Conservation (phyloP, 202 grass and related monocot genomes). For the Saccharum hybrid region DNA sequence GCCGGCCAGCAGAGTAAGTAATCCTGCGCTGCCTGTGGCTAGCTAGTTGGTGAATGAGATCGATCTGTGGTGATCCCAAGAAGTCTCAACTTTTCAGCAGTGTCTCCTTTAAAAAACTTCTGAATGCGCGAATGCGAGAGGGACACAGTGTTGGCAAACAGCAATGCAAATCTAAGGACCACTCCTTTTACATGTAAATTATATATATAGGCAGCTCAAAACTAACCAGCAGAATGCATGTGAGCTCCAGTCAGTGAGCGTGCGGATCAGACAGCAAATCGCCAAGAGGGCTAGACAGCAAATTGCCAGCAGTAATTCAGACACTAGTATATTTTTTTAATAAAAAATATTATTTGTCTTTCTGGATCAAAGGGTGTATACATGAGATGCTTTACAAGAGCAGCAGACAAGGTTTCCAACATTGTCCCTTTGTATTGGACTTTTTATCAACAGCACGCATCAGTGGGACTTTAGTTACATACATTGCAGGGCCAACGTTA, state of each 20-base stretch:
- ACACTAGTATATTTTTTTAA: not conserved
- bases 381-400: constrained; percentile 22
- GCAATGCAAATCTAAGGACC: constrained; percentile 40
- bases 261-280: constrained; percentile 15
- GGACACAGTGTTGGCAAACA: constrained; percentile 30
- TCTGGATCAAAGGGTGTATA: not conserved
- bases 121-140: constrained; percentile 13
- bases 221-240: constrained; percentile 19
- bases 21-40: not conserved
- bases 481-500: constrained; percentile 30
- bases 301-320: not conserved
- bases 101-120: not conserved
- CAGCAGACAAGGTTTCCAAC: not conserved
- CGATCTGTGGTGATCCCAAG: not conserved
- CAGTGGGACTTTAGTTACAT: constrained; percentile 22
- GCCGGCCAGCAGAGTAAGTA: not conserved
- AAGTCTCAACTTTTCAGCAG: not conserved
- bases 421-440: constrained; percentile 9
- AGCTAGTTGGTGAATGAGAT: constrained; percentile 33
- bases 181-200: constrained; percentile 11
- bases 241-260: not conserved
- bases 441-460: constrained; percentile 32
- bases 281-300: not conserved
- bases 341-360: not conserved
- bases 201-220: not conserved